Base-by-base conservation (phyloP, 352 stramenopile genomes). In the Albugo candida region DNA sequence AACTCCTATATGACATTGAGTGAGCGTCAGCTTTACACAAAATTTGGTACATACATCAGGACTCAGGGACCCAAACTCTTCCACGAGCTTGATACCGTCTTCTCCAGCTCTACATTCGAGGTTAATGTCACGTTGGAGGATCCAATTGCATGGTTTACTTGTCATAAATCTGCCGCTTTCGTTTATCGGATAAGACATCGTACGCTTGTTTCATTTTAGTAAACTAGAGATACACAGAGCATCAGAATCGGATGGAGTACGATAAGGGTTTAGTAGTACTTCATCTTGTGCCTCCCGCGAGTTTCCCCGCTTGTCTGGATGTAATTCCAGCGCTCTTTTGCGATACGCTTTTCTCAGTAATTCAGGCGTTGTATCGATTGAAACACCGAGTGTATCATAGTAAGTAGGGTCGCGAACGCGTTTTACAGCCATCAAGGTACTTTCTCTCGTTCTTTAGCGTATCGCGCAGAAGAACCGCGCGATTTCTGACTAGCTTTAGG, bases 341-440 rank as follows among this genome's bases (percentile, higher is more conserved):
- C 76, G 64, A 56, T 96, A 97, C 14, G 86, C 84, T 57, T 94
- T 95, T 60, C 94, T 95, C 47, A 97, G 88, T 54, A 81, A 54
- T 59, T 87, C 77, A 27, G 68, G 61, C 47, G 74, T 84, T 13
- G 76, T 74, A 51, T 84, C 70, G 8, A 69, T 16, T 39, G 64
- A 60, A 42, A 91, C 72, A 49, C 70, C 78, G 58, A 93, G 75
- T 21, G 87, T 64, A 24, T 87, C 72, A 50, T 92, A 93, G 56
- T 88, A 86, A 51, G 63, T 61, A 52, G 61, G 80, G 47, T 63
- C 79, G 37, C 66, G 56, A 38, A 83, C 69, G 52, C 82, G 84
- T 59, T 82, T 81, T 51, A 67, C 67, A 24, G 38, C 24, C 24
- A 31, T 31, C 24, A 31, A 31, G 8, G 24, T 31, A 31, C 8